Base-by-base conservation (phyloP, 1,139 yeast species). In the Debaryomyces coudertii region DNA sequence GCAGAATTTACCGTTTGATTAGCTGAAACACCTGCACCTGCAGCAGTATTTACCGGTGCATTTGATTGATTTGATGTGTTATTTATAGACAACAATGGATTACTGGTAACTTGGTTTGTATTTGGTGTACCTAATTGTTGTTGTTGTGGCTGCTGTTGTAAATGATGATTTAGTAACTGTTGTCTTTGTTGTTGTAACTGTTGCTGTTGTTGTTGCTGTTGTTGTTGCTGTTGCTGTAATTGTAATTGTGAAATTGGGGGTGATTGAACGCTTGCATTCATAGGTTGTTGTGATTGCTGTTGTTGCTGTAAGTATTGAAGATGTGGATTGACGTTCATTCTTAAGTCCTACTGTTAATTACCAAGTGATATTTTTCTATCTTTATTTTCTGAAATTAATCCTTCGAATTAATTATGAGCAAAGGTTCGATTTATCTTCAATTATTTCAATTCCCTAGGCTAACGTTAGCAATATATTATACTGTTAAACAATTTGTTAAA, bases 131-230 rank as follows among this genome's bases (percentile, higher is more conserved):
- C 66, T 40, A 60, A 47, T 38, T 54, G 61, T 38, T 53, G 61
- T 31, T 46, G 57, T 36, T 56, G 62, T 42, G 53, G 64, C 24
- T 53, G 58, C 43, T 60, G 69, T 40, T 64, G 72, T 44, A 63
- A 57, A 45, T 68, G 73, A 47, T 69, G 74, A 44, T 59, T 68
- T 51, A 69, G 58, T 16, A 68, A 52, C 50, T 71, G 76, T 48
- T 72, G 77, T 52, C 73, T 65, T 50, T 69, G 76, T 47, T 73
- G 70, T 50, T 73, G 76, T 43, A 70, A 68, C 45, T 71, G 70
- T 37, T 60, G 66, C 46, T 53, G 61, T 42, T 44, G 53, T 34
- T 46, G 55, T 20, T 20, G 22, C 22, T 20, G 22, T 20, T 20
- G 22, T 5, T 20, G 22, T 20, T 20, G 22, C 22, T 20, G 22